Conservation (phyloP, 495 filamentous ascomycete genomes). For the Cenococcum geophilum region DNA sequence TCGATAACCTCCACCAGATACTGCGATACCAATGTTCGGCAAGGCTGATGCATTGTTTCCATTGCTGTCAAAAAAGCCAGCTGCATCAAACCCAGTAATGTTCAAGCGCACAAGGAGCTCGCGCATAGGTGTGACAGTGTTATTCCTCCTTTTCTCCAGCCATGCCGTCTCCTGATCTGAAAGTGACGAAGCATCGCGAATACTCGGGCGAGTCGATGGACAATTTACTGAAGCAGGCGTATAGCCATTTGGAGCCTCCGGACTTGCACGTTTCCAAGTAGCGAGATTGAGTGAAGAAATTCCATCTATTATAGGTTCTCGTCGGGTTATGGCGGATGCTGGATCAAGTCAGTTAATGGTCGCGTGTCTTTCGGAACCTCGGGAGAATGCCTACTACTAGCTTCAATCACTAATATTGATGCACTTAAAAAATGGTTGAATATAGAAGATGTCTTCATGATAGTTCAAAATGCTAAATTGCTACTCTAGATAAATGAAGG, state of each 20-base stretch:
- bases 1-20: slow-evolving; percentile 71
- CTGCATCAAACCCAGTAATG: slow-evolving; percentile 71
- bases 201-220: slow-evolving; percentile 43
- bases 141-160: slow-evolving; percentile 52
- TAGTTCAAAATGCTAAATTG: too few species aligned
- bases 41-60: slow-evolving; percentile 51
- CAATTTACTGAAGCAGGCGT: slow-evolving; percentile 35
- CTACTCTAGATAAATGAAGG: too few species aligned
- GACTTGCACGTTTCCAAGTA: slow-evolving; percentile 27
- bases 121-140: slow-evolving; percentile 60
- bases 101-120: slow-evolving; percentile 66
- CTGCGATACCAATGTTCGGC: slow-evolving; percentile 60
- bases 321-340: background rate
- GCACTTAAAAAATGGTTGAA: too few species aligned
- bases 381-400: background rate
- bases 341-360: background rate
- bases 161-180: slow-evolving; percentile 66
- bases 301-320: background rate
- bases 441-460: too few species aligned
- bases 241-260: slow-evolving; percentile 40
- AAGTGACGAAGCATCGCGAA: slow-evolving; percentile 51
- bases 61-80: slow-evolving; percentile 56
- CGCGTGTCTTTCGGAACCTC: background rate
- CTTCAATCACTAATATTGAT: background rate
- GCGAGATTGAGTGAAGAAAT: background rate